Conservation (phyloP, 108 stramenopile species). For the Nitzschia putrida region DNA sequence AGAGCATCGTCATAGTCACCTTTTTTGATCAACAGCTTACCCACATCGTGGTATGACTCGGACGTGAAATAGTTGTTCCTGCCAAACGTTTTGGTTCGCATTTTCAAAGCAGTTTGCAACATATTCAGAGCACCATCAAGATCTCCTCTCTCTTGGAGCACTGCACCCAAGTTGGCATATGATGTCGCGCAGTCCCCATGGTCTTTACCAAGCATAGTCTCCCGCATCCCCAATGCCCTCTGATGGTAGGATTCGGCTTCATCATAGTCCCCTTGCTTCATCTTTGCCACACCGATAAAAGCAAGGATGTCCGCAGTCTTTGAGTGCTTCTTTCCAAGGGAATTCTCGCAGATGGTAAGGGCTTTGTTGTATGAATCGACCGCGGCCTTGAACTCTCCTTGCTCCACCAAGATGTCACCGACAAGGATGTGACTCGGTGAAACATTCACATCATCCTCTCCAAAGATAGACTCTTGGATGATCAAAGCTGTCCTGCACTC, state of each 20-base stretch:
- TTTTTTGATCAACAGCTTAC: constrained; percentile 9
- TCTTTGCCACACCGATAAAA: constrained; percentile 24
- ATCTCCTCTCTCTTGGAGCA: constrained; percentile 15
- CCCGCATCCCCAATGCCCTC: constrained; percentile 28
- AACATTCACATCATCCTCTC: constrained; percentile 20
- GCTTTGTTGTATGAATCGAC: constrained; percentile 26
- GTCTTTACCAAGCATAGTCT: constrained; percentile 14
- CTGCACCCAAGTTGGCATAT: constrained; percentile 14
- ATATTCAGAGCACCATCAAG: constrained; percentile 16
- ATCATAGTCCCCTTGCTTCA: constrained; percentile 21
- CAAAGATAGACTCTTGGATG: constrained; percentile 41
- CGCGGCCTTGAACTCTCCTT: constrained; percentile 35
- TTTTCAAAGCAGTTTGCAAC: constrained; percentile 25
- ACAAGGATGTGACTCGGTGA: constrained; percentile 20
- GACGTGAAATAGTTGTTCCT: constrained; percentile 21
- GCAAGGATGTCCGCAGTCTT: constrained; percentile 28
- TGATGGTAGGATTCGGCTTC: constrained; percentile 24
- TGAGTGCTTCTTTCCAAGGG: constrained; percentile 27
- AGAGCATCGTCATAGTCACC: constrained; percentile 27
- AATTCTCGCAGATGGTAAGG: constrained; percentile 14
- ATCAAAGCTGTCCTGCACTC: constrained; percentile 33
- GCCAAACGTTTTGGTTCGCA: constrained; percentile 29
- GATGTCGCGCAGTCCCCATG: constrained; percentile 40
- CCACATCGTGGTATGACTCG: constrained; percentile 28
- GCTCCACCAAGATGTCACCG: constrained; percentile 17